phyloP scores from a whole-genome alignment of 2,329 filamentous ascomycete species.

The Thielaviopsis musarum region DNA sequence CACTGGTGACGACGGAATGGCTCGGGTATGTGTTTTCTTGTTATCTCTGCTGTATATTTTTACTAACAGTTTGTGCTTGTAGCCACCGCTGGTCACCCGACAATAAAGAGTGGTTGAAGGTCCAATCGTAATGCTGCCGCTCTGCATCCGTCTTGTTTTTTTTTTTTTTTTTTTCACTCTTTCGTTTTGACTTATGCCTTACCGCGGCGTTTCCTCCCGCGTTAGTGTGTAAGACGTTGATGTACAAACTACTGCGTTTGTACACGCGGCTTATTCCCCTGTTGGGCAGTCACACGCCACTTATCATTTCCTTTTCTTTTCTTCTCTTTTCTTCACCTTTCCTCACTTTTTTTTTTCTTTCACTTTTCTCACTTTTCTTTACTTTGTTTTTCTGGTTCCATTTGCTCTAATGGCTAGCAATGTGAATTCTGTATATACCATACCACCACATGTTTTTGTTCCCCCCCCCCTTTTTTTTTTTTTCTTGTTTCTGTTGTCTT shows the following conservation, averaged over 20 bases:
- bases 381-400: background rate
- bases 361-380: background rate
- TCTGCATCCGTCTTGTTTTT: background rate
- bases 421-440: background rate
- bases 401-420: background rate
- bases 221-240: background rate
- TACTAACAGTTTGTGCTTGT: constrained; percentile 1
- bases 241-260: background rate
- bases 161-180: background rate
- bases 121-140: constrained; percentile 13
- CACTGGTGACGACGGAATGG: constrained; percentile 42
- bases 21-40: constrained; percentile 33
- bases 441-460: background rate
- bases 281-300: background rate
- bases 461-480: too few relatives aligned
- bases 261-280: background rate
- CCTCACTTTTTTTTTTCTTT: background rate
- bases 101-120: constrained; percentile 41
- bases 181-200: background rate
- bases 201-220: too few relatives aligned
- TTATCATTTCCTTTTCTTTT: background rate
- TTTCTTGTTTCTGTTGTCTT: background rate
- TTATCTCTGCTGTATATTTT: background rate
- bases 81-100: constrained; percentile 45
- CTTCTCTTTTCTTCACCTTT: too few relatives aligned